These are phyloP conservation scores for Funneliformis caledonium DNA, from an alignment of 371 early-diverging fungal genomes.

Conservation along the genomic window DNA sequence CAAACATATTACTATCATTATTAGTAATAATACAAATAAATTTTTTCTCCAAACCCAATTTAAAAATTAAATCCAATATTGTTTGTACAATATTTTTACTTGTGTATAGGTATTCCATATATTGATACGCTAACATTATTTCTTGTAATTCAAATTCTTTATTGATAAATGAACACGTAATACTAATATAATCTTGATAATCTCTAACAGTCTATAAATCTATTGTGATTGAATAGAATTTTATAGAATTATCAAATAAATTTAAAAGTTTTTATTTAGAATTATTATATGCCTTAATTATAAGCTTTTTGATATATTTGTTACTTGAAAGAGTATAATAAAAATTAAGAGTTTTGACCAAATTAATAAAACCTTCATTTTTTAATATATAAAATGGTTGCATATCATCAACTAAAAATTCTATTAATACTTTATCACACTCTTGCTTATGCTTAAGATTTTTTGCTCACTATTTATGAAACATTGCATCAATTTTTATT, in stretches of 20 bases:
- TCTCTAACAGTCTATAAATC: constrained; percentile 5
- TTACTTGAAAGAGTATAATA: background rate
- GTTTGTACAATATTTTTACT: background rate
- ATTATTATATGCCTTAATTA: background rate
- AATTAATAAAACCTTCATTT: background rate
- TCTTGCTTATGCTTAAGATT: background rate
- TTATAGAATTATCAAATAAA: background rate
- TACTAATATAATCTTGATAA: background rate
- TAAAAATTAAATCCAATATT: background rate
- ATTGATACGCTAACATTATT: background rate
- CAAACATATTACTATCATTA: constrained; percentile 7
- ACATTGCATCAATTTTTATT: background rate
- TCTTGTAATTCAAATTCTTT: background rate
- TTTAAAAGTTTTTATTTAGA: background rate
- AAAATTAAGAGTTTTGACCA: background rate
- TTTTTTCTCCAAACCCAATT: background rate
- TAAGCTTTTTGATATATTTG: background rate
- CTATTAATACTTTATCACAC: background rate
- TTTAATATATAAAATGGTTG: background rate
- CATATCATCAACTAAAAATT: background rate
- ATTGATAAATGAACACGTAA: background rate
- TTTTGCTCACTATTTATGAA: background rate
- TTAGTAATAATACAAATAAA: constrained; percentile 3
- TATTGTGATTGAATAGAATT: background rate
- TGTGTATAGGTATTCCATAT: background rate